These are phyloP conservation scores for Pseudopediastrum boryanum DNA, from an alignment of 139 green algal genomes.

Conservation along the genomic window DNA sequence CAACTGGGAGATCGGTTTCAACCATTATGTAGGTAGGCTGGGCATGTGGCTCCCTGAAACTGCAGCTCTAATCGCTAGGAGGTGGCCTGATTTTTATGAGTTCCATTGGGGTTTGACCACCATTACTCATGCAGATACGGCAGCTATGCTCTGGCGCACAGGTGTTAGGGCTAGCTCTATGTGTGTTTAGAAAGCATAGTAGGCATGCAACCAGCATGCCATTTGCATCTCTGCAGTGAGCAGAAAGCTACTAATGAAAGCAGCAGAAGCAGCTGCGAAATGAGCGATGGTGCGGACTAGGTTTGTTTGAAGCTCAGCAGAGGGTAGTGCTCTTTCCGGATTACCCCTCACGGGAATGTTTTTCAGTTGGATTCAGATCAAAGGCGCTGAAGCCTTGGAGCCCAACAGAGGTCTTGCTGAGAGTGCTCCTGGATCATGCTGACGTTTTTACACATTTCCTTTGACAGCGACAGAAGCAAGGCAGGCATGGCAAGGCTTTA, in stretches of 20 bases:
- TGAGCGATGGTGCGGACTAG: too few relatives aligned
- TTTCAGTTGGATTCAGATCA: too few relatives aligned
- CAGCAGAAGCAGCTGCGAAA: too few relatives aligned
- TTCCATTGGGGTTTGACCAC: conserved; percentile 28
- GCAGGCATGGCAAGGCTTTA: neutral
- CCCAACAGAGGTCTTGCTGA: too few relatives aligned
- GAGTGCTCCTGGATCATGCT: neutral
- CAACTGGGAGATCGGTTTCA: conserved; percentile 9
- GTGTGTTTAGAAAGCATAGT: neutral
- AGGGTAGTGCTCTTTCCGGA: too few relatives aligned
- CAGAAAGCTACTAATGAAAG: too few relatives aligned
- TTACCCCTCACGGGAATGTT: too few relatives aligned
- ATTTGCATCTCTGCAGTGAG: too few relatives aligned
- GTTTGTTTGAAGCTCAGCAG: too few relatives aligned
- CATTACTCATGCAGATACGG: conserved; percentile 10
- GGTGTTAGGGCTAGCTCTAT: neutral
- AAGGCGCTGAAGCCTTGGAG: too few relatives aligned
- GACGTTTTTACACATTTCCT: neutral
- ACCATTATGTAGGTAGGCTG: neutral
- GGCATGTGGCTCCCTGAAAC: neutral
- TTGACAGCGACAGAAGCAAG: neutral
- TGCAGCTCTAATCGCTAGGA: neutral
- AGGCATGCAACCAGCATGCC: too few relatives aligned
- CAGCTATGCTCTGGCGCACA: conserved; percentile 7
- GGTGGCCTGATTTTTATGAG: neutral